Evolutionary conservation across 1,139 yeast genomes (phyloP), one percentile per base, ranked within the genome.

Genomic region (Debaryomyces subglobosus): DNA sequence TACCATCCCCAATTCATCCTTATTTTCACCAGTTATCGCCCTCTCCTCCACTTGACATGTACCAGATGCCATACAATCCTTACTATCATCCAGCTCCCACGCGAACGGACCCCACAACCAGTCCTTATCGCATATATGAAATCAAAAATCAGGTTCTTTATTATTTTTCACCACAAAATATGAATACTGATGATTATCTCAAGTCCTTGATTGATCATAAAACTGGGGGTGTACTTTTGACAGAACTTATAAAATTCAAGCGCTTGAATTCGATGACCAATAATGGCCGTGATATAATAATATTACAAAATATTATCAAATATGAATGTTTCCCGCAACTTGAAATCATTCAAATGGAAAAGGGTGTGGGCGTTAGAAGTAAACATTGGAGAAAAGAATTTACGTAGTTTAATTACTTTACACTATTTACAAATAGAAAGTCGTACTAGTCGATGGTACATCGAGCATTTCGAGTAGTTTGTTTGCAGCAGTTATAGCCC

Each of bases 401-500:
- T 6, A 33, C 13, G 30, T 29, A 21, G 30, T 16, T 15, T 20
- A 35, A 1, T 23, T 32, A 33, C 33, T 13, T 36, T 36, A 30
- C 35, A 39, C 5, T 39, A 18, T n/a, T 40, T 27, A 16, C 32
- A 35, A 30, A 20, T 13, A n/a, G 21, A 30, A 18, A 16, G n/a
- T 25, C 15, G 13, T 18, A 20, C 24, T 16, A 27, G 30, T 27
- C n/a, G 30, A 12, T 7, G 16, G 35, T 39, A n/a, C 43, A 40
- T 23, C 35, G 18, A 16, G 29, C 20, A 4, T 29, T 20, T 30
- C 33, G 34, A 30, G 36, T 40, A 7, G 46, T 47, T 45, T 67
- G 65, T 46, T 69, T 68, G 49, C 84, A 79, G 54, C 84, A 79
- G 5, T 56, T 54, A 52, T 67, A 79, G 3, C 84, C 84, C 84